Base-by-base conservation (phyloP, 345 rosid genomes). In the Aquilaria malaccensis region DNA sequence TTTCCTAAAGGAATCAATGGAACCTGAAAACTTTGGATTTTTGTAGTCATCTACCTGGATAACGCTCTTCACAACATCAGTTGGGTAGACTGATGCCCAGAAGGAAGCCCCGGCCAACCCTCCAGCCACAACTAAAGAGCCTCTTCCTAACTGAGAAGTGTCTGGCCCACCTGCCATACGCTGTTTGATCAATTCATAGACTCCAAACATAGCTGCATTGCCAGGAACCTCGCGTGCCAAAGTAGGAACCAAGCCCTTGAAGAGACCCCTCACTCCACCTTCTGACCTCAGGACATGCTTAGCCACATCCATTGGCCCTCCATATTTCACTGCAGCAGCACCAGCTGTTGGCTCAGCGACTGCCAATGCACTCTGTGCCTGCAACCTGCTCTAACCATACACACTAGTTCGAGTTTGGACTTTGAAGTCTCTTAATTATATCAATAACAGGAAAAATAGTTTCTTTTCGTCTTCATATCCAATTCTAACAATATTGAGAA, bases 291-390 rank as follows among this genome's bases (percentile, higher is more conserved):
- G 80, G 37, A 95, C 99, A 60, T 79, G 91, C 75, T 80, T 85
- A 3, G 96, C 95, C 58, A 95, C 99, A 13, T 95, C 99, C 84
- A 91, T 83, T 22, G 99, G 99, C 51, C 99, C 99, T 45, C 84
- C 80, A 61, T 91, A 95, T 77, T 82, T 88, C 63, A 88, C 80
- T 2, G 95, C 85, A 47, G 78, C 84, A 14, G 86, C 56, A 54
- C 80, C 75, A 45, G 87, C 33, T 9, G 43, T 9, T 2, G 43
- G 5, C 43, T 37, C 43, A 37, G 43, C 7, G 7, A 72, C 46
- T n/a, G 84, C 92, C 70, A 83, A 10, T 52, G 83, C 84, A 69
- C 96, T 85, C 74, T 90, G 97, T 32, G 99, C 99, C 80, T 95
- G 99, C 77, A 95, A 77, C 87, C 99, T 94, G 76, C 58, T 56